phyloP scores from a whole-genome alignment of 2,329 filamentous ascomycete genomes.

The Penicillium paneum region DNA sequence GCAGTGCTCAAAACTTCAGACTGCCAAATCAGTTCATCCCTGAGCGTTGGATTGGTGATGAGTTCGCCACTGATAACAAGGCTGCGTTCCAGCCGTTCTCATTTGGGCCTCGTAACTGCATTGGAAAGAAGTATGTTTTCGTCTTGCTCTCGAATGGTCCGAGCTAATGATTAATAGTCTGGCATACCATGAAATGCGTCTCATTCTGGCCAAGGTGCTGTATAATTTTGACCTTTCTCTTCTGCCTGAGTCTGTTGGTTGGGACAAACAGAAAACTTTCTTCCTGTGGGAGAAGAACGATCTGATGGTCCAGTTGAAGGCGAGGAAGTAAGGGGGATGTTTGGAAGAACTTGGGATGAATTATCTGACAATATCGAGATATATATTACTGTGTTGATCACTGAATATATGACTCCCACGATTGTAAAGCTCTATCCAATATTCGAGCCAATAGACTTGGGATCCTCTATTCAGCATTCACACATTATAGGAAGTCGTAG shows the following conservation, averaged over 20 bases:
- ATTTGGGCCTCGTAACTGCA: neutral
- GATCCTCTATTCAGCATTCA: too few species aligned
- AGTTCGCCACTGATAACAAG: neutral
- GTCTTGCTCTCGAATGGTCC: neutral
- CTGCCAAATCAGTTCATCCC: neutral
- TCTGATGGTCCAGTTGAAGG: neutral
- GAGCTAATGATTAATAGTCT: neutral
- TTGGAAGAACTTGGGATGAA: too few species aligned
- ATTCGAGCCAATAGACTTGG: too few species aligned
- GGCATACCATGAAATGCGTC: neutral
- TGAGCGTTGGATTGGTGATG: neutral
- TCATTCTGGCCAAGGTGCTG: neutral
- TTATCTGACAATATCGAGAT: too few species aligned
- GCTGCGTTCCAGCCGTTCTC: neutral
- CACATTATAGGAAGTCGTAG: too few species aligned
- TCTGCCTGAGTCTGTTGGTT: neutral
- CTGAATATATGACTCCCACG: too few species aligned
- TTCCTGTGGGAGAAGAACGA: neutral
- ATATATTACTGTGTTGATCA: too few species aligned
- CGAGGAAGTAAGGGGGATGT: neutral
- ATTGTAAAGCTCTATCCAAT: too few species aligned
- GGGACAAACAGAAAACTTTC: neutral
- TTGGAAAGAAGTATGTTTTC: neutral
- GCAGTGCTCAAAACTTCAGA: neutral
- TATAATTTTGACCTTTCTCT: neutral